A percentile compares a stretch with the other conserved stretches of the same genome.
These are phyloP conservation scores for Ajuga chamaepitys DNA, from an alignment of 257 asterid species.

Conservation along the genomic window DNA sequence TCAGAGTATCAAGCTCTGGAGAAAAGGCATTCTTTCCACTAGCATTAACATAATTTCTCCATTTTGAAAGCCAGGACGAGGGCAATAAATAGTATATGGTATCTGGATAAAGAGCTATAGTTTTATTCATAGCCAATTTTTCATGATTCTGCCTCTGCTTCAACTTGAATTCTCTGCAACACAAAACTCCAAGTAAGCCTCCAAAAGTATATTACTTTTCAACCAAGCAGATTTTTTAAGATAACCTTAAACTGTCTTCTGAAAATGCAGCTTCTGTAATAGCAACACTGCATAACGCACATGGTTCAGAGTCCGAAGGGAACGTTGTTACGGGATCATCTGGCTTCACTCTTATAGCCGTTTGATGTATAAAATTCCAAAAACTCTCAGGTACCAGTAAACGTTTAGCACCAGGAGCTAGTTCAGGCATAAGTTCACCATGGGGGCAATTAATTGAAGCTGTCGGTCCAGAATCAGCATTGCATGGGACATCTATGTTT, in stretches of 20 bases:
- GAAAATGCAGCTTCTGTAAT: conserved; percentile 74
- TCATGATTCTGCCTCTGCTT: conserved; percentile 83
- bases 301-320: conserved; percentile 60
- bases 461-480: conserved; percentile 96
- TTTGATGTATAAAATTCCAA: conserved; percentile 67
- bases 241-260: conserved; percentile 82
- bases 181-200: conserved; percentile 29
- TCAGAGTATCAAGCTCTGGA: conserved; percentile 57
- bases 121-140: conserved; percentile 61
- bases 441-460: conserved; percentile 89
- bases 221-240: conserved; percentile 13
- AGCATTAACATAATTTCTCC: conserved; percentile 71
- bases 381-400: conserved; percentile 72
- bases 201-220: conserved; percentile 4
- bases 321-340: conserved; percentile 61
- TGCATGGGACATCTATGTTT: conserved; percentile 66
- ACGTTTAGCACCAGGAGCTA: conserved; percentile 85
- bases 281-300: conserved; percentile 61
- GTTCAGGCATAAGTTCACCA: conserved; percentile 85
- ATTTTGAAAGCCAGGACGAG: conserved; percentile 75
- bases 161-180: conserved; percentile 81
- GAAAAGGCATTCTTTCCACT: conserved; percentile 57
- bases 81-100: conserved; percentile 70
- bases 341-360: conserved; percentile 73
- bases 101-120: conserved; percentile 41